Percentiles rank a stretch among this genome's conserved stretches.
Conservation (phyloP, 805 yeast species). For the Yarrowia osloensis region DNA sequence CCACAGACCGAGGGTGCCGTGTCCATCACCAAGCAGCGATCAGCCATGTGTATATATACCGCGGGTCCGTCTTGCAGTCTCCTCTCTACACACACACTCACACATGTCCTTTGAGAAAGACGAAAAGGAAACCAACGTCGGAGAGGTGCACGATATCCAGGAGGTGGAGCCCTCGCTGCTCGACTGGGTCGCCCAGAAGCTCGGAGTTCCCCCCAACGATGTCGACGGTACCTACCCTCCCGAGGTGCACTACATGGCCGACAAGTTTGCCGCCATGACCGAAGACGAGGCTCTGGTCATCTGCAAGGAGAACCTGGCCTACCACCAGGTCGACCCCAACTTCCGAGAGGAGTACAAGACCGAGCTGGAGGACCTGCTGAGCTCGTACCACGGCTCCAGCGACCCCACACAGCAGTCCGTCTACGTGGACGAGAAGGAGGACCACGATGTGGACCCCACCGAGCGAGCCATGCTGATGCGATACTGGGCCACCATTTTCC, state of each 20-base stretch:
- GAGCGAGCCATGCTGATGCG: slow-evolving; percentile 7
- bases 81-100: not conserved
- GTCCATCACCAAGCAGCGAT: not conserved
- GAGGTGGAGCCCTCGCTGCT: slow-evolving; percentile 4
- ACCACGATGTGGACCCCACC: not conserved
- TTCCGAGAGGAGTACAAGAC: slow-evolving; percentile 44
- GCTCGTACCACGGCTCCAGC: slow-evolving; percentile 8
- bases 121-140: slow-evolving; percentile 18
- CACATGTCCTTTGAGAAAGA: slow-evolving; percentile 25
- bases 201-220: slow-evolving; percentile 6
- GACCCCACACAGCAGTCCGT: slow-evolving; percentile 23
- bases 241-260: slow-evolving; percentile 46
- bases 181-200: slow-evolving; percentile 22
- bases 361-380: slow-evolving; percentile 33
- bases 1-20: slow-evolving; percentile 15
- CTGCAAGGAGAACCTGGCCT: slow-evolving; percentile 45
- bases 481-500: slow-evolving; percentile 15
- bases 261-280: slow-evolving; percentile 45
- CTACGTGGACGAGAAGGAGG: slow-evolving; percentile 28
- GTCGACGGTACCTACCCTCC: slow-evolving; percentile 24
- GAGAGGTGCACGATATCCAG: slow-evolving; percentile 20
- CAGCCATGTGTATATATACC: slow-evolving; percentile 3
- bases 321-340: slow-evolving; percentile 53
- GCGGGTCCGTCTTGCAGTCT: not conserved
- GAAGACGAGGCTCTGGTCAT: slow-evolving; percentile 47